Percentiles rank a stretch among this genome's conserved stretches.
These are phyloP conservation scores for Trichoderma atrobrunneum DNA, from an alignment of 2,329 filamentous ascomycete species.

Conservation along the genomic window DNA sequence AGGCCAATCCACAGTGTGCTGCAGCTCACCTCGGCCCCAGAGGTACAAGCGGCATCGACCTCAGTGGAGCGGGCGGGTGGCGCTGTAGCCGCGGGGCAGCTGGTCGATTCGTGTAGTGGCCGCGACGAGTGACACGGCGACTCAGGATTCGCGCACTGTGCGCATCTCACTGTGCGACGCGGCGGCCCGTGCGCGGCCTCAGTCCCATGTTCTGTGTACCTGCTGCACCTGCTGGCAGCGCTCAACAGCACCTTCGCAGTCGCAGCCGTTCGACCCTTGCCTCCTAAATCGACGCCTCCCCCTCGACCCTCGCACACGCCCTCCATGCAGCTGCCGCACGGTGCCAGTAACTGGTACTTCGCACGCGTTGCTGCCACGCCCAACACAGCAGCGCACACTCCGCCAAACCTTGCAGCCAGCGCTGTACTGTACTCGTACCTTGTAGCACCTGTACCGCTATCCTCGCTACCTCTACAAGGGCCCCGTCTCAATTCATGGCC, in stretches of 20 bases:
- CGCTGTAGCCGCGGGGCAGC: not conserved
- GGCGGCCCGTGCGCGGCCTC: conserved; percentile 2
- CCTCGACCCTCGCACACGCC: not conserved
- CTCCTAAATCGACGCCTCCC: not conserved
- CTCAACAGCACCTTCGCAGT: not conserved
- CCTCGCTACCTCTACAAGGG: not conserved
- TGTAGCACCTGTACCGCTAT: conserved; percentile 10
- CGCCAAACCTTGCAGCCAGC: not conserved
- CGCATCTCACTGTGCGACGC: not conserved
- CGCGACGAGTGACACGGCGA: not conserved
- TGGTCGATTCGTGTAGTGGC: not conserved
- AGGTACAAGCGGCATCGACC: not conserved
- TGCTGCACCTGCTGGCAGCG: not conserved
- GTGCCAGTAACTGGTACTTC: not conserved
- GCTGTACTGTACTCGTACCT: not conserved
- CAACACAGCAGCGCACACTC: not conserved
- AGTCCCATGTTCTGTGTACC: not conserved
- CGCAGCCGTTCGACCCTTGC: not conserved
- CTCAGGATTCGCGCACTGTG: not conserved
- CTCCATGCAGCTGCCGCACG: not conserved
- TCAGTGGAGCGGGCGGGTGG: not conserved
- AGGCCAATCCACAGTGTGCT: not conserved
- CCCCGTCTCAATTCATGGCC: not conserved
- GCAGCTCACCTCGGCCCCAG: not conserved
- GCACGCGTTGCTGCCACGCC: not conserved